Conservation (phyloP, 1,139 yeast genomes). For the Geotrichum klebahnii region DNA sequence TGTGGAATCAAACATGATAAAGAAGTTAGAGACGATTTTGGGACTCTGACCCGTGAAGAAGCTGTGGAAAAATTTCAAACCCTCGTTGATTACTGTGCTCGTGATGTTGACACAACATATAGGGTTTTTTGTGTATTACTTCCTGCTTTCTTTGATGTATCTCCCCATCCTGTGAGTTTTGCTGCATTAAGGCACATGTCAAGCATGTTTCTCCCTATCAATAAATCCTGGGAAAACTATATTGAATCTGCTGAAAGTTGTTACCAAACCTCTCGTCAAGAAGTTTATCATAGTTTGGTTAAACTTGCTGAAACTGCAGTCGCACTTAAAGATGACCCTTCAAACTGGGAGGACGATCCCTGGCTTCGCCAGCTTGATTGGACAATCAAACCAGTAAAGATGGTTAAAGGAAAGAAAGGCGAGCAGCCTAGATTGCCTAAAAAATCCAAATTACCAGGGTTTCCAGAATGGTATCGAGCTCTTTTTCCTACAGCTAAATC, state of each 20-base stretch:
- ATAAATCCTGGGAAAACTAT: conserved; percentile 67
- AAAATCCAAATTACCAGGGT: conserved; percentile 79
- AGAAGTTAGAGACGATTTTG: conserved; percentile 59
- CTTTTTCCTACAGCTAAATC: conserved; percentile 51
- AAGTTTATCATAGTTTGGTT: conserved; percentile 57
- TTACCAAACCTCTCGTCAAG: conserved; percentile 55
- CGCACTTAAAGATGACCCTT: conserved; percentile 38
- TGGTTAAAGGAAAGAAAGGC: conserved; percentile 68
- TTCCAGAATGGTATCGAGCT: conserved; percentile 89
- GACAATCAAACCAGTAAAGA: conserved; percentile 58
- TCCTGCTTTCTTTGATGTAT: conserved; percentile 60
- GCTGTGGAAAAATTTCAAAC: conserved; percentile 55
- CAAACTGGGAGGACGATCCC: conserved; percentile 53
- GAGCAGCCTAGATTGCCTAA: conserved; percentile 44
- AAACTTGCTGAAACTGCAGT: conserved; percentile 61
- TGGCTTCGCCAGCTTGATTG: conserved; percentile 91
- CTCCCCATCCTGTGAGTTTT: conserved; percentile 94
- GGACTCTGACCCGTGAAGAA: conserved; percentile 50
- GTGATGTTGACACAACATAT: conserved; percentile 75
- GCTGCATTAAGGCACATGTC: conserved; percentile 79
- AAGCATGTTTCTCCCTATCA: conserved; percentile 75
- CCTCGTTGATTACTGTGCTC: conserved; percentile 77
- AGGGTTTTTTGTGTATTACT: conserved; percentile 62
- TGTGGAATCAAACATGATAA: conserved; percentile 70
- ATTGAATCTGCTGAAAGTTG: conserved; percentile 61